A percentile compares a stretch with the other conserved stretches of the same genome.
Evolutionary conservation across 2,329 filamentous ascomycete genomes (phyloP).

Genomic region (Cladosporium sp.): DNA sequence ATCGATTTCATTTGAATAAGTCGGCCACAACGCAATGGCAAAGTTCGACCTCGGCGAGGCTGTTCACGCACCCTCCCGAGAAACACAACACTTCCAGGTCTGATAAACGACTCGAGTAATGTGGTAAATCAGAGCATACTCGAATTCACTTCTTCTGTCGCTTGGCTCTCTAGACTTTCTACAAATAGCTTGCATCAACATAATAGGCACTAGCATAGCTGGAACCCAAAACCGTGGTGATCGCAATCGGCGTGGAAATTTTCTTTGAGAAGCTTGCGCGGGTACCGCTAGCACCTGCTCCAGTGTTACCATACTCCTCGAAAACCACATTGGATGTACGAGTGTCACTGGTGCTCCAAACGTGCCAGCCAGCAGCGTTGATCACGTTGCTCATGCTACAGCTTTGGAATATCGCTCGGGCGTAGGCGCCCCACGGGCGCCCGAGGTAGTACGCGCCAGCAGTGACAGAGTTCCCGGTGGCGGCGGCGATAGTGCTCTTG

Average conservation of each 20-base stretch:
- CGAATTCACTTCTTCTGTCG: too few species aligned
- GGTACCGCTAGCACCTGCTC: constrained; percentile 48
- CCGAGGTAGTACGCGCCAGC: constrained; percentile 47
- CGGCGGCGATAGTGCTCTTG: constrained; percentile 46
- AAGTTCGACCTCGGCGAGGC: too few species aligned
- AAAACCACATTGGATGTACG: constrained; percentile 53
- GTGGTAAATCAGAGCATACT: not conserved
- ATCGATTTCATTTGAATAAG: too few species aligned
- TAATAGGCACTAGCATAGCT: constrained; percentile 35
- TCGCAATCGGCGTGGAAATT: constrained; percentile 38
- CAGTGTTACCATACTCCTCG: constrained; percentile 58
- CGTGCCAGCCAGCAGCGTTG: constrained; percentile 55
- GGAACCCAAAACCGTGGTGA: constrained; percentile 44
- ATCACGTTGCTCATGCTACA: constrained; percentile 53
- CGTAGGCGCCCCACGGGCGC: constrained; percentile 50
- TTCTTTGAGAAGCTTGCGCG: constrained; percentile 48
- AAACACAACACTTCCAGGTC: too few species aligned
- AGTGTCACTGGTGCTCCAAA: constrained; percentile 49
- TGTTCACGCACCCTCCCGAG: too few species aligned
- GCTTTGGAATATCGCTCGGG: constrained; percentile 49
- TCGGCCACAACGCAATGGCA: too few species aligned
- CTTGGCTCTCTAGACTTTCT: too few species aligned
- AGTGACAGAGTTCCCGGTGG: constrained; percentile 34
- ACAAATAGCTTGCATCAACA: constrained; percentile 41
- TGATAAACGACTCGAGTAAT: too few species aligned